A percentile compares a stretch with the other conserved stretches of the same genome.
Evolutionary conservation across 345 rosid genomes (phyloP).

Genomic region (Hevea brasiliensis): DNA sequence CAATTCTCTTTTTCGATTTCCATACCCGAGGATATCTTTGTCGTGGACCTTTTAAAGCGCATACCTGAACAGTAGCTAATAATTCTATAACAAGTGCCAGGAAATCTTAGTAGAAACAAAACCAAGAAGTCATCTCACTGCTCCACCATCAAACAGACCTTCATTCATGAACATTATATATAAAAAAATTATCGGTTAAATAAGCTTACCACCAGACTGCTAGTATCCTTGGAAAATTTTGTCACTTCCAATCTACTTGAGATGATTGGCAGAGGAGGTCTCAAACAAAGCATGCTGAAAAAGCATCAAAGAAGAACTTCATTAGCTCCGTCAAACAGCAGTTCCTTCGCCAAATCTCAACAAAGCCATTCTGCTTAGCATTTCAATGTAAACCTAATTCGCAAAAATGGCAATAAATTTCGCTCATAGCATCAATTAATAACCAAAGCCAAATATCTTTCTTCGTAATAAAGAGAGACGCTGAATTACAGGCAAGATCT

Average conservation of each 20-base stretch:
- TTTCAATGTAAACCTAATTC: background rate
- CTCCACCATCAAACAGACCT: background rate
- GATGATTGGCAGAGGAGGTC: constrained; percentile 49
- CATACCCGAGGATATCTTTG: constrained; percentile 91
- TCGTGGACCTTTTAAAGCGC: constrained; percentile 87
- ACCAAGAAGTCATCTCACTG: background rate
- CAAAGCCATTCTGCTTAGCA: too few relatives aligned
- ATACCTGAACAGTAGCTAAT: constrained; percentile 44
- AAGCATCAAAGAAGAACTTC: background rate
- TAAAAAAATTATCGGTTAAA: background rate
- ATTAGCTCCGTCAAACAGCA: background rate
- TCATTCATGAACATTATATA: background rate
- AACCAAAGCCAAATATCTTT: background rate
- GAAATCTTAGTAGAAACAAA: too few relatives aligned
- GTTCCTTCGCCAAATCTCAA: background rate
- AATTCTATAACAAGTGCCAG: background rate
- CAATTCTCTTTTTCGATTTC: constrained; percentile 67
- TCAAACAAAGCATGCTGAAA: constrained; percentile 59
- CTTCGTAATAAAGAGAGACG: background rate
- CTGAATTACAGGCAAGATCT: background rate
- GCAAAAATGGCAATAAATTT: background rate
- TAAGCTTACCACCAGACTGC: constrained; percentile 53
- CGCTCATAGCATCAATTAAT: background rate
- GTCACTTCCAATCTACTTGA: constrained; percentile 41
- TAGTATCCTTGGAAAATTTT: constrained; percentile 23